Evolutionary conservation across 116 monocot species (phyloP), one percentile per base, ranked within the genome.

Genomic region (Posidonia oceanica): DNA sequence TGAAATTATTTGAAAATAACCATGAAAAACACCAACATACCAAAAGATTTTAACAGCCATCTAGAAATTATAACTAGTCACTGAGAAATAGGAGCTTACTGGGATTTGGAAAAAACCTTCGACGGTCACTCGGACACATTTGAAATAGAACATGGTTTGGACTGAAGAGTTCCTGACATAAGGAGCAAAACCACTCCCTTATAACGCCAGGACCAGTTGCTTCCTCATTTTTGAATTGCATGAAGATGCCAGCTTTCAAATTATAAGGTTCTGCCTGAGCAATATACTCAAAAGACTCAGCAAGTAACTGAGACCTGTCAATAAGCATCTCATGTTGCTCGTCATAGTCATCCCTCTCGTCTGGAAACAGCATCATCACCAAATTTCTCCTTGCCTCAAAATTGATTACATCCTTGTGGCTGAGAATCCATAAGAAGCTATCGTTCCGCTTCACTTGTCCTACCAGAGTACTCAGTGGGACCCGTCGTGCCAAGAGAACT

Each of bases 211-310:
- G 95, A 14, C 95, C 95, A 16, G 88, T 91, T 8, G 95, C 95
- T 64, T 84, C 88, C 77, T 95, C 91, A 63, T 95, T 86, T 66
- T 95, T 95, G 75, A 95, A 95, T 74, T 86, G 88, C 82, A 95
- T 86, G 56, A 88, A 95, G 52, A 95, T 74, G 13, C 84, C 82
- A 64, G 78, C 74, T 52, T 79, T 84, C 80, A 95, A 70, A 23
- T 78, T 64, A 44, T 51, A 59, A 16, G 86, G 77, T 21, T 86
- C 83, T 51, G 79, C 88, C 51, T 79, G 77, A 5, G 65, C 63
- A 51, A 95, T 86, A 63, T 88, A 95, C 58, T 86, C 86, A 70
- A 88, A 95, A 39, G 91, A 91, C 66, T 95, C 95, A 4, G 79
- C 73, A 58, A 95, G 65, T 71, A 95, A 40, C 11, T 84, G 82